A percentile compares a stretch with the other conserved stretches of the same genome.
phyloP scores from a whole-genome alignment of 2,329 filamentous ascomycete genomes.

The Alternaria longipes region DNA sequence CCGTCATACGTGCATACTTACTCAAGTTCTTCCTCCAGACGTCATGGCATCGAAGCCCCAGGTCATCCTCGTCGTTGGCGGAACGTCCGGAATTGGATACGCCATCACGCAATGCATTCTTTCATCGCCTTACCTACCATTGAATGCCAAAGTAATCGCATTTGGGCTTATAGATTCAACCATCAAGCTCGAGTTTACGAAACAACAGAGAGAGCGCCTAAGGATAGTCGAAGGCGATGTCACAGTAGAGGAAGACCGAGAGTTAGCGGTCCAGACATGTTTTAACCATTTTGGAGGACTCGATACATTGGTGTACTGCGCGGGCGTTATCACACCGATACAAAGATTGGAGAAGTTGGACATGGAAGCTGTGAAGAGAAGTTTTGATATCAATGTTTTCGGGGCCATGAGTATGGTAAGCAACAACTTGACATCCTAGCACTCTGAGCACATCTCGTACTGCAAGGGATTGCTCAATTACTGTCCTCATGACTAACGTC shows the following conservation, averaged over 20 bases:
- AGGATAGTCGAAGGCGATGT: conserved; percentile 21
- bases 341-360: conserved; percentile 30
- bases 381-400: conserved; percentile 39
- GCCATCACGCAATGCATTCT: conserved; percentile 26
- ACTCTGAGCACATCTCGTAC: neutral
- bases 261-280: conserved; percentile 25
- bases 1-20: neutral
- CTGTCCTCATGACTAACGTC: neutral
- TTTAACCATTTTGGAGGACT: conserved; percentile 25
- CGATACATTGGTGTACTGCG: conserved; percentile 38
- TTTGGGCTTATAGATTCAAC: conserved; percentile 18
- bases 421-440: neutral
- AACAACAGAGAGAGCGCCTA: conserved; percentile 16
- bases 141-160: conserved; percentile 18
- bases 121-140: conserved; percentile 9
- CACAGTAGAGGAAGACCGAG: conserved; percentile 13
- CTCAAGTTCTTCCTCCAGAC: neutral
- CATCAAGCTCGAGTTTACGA: conserved; percentile 18
- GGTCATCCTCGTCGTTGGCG: conserved; percentile 37
- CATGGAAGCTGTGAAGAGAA: conserved; percentile 25
- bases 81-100: conserved; percentile 35
- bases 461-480: neutral
- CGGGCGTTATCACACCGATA: conserved; percentile 36
- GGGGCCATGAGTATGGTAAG: conserved; percentile 37
- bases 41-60: conserved; percentile 19